Conservation (phyloP, 2,329 filamentous ascomycete genomes). For the Rhinocladiella mackenziei region DNA sequence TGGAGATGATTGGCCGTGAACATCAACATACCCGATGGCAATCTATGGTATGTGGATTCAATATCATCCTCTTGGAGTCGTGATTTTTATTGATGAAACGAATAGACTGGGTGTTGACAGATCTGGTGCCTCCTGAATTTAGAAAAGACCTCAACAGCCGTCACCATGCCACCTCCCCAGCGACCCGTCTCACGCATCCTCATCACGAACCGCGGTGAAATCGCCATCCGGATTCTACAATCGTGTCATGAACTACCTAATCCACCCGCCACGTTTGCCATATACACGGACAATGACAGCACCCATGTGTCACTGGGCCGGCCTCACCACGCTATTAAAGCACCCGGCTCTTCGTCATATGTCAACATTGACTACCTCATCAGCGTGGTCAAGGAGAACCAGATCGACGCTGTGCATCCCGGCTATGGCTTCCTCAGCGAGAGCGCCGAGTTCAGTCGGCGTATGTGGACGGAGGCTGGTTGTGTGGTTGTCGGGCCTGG, state of each 20-base stretch:
- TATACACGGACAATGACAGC: slow-evolving; percentile 54
- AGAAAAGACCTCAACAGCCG: background rate
- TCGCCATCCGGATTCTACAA: slow-evolving; percentile 57
- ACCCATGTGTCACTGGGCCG: slow-evolving; percentile 49
- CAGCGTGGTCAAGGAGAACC: slow-evolving; percentile 38
- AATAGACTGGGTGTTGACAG: too few relatives aligned
- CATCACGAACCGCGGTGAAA: slow-evolving; percentile 54
- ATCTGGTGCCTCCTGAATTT: too few relatives aligned
- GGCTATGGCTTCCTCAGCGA: slow-evolving; percentile 63
- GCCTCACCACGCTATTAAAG: slow-evolving; percentile 49
- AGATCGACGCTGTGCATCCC: slow-evolving; percentile 55
- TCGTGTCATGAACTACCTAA: slow-evolving; percentile 54
- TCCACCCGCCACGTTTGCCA: slow-evolving; percentile 51
- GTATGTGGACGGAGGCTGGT: slow-evolving; percentile 49
- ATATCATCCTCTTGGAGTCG: too few relatives aligned
- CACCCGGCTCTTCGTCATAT: slow-evolving; percentile 49
- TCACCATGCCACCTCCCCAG: slow-evolving; percentile 26
- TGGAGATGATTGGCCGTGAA: too few relatives aligned
- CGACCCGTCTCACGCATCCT: slow-evolving; percentile 49
- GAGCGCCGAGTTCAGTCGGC: slow-evolving; percentile 44
- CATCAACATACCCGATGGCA: too few relatives aligned
- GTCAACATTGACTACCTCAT: slow-evolving; percentile 44
- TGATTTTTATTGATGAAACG: too few relatives aligned
- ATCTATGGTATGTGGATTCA: too few relatives aligned
- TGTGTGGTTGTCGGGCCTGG: slow-evolving; percentile 54